Evolutionary conservation across 805 yeast genomes (phyloP), one percentile per base, ranked within the genome.

Genomic region (Komagataella pseudopastoris): DNA sequence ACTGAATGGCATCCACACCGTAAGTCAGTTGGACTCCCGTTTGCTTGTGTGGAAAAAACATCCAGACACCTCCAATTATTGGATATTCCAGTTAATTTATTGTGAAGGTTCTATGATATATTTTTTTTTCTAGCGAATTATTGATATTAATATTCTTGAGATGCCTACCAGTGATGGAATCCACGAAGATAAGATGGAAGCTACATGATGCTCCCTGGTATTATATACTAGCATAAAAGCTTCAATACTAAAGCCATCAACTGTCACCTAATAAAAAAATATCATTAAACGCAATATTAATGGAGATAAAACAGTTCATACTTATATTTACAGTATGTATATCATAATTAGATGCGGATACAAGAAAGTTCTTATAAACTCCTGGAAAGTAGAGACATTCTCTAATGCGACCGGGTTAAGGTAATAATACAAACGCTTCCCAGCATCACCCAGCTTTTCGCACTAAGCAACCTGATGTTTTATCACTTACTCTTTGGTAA

Each of bases 401-500:
- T 4, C 2, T 8, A 30, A 30, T 30, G 14, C 14, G 39, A 30
- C n/a, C 14, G 39, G 10, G 39, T 8, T 30, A 10, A 10, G 14
- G 12, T 30, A 30, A 10, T 30, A 30, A 30, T 30, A 30, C 39
- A 30, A 30, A 30, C 2, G n/a, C 14, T 51, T 16, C 61, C 60
- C 2, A 57, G 48, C 10, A 68, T 54, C 17, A 64, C n/a, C 14
- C 14, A 30, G 39, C 14, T 30, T 14, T 30, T 30, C 14, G 8
- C 39, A 30, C n/a, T 14, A 4, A 30, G 5, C 68, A 17, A 83
- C 56, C 72, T 89, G 68, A 0, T 30, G 39, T 10, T 8, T 14
- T 8, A 30, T 30, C 39, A 10, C 10, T 30, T 10, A 30, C 39
- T 30, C 39, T 30, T 30, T 30, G 14, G 39, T 30, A 30, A 30